Evolutionary conservation across 768 basidiomycete species (phyloP).

Genomic region (Boletus insuetus): DNA sequence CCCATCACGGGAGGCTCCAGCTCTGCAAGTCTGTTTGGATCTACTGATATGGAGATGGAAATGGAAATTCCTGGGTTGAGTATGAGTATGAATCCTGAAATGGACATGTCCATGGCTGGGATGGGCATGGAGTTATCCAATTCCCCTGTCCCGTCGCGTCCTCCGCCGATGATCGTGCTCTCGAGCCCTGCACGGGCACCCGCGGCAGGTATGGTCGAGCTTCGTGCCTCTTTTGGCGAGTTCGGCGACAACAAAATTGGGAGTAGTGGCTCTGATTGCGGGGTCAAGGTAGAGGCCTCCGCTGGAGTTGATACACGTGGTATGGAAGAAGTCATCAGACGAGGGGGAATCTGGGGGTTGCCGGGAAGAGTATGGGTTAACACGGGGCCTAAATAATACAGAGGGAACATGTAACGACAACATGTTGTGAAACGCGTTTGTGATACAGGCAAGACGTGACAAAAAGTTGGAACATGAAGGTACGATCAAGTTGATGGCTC

Average conservation of each 20-base stretch:
- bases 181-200: slow-evolving; percentile 64
- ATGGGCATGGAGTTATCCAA: slow-evolving; percentile 30
- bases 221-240: slow-evolving; percentile 62
- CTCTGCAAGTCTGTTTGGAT: slow-evolving; percentile 29
- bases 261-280: slow-evolving; percentile 16
- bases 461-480: background rate
- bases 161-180: slow-evolving; percentile 58
- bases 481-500: slow-evolving; percentile 3
- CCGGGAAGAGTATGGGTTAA: slow-evolving; percentile 60
- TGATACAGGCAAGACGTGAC: background rate
- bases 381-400: slow-evolving; percentile 15
- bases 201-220: slow-evolving; percentile 62
- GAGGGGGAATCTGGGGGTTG: slow-evolving; percentile 69
- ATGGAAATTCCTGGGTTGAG: slow-evolving; percentile 36
- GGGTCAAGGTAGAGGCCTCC: slow-evolving; percentile 23
- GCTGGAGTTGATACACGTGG: slow-evolving; percentile 49
- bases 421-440: background rate
- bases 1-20: slow-evolving; percentile 23
- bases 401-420: background rate
- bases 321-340: slow-evolving; percentile 68
- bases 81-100: slow-evolving; percentile 33
- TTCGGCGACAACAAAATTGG: slow-evolving; percentile 7
- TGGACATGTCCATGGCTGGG: slow-evolving; percentile 31
- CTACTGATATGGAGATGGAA: slow-evolving; percentile 33
- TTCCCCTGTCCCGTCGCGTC: slow-evolving; percentile 35